Percentiles rank a stretch among this genome's conserved stretches.
These are phyloP conservation scores for Clarkia xantiana DNA, from an alignment of 345 rosid genomes.

Conservation along the genomic window DNA sequence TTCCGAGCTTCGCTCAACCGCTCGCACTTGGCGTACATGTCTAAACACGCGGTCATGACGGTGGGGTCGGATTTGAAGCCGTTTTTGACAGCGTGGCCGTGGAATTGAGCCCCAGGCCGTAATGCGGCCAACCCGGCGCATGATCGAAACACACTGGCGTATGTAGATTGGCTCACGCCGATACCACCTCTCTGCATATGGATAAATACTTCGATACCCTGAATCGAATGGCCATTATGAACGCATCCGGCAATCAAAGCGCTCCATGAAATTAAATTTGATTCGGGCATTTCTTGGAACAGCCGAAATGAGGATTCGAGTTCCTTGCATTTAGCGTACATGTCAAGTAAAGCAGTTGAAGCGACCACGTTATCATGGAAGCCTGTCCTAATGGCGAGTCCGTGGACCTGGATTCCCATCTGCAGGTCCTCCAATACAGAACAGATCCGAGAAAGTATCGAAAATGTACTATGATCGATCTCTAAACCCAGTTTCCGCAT, in stretches of 20 bases:
- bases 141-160: slow-evolving; percentile 73
- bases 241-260: slow-evolving; percentile 70
- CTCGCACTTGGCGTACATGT: slow-evolving; percentile 87
- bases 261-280: slow-evolving; percentile 78
- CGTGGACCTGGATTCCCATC: slow-evolving; percentile 67
- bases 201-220: slow-evolving; percentile 51
- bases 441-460: slow-evolving; percentile 51
- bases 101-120: slow-evolving; percentile 60
- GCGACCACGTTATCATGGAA: slow-evolving; percentile 47
- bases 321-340: slow-evolving; percentile 76
- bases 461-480: slow-evolving; percentile 44
- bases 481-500: slow-evolving; percentile 36
- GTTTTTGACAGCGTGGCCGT: slow-evolving; percentile 63
- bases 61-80: slow-evolving; percentile 44
- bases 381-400: slow-evolving; percentile 36
- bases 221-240: slow-evolving; percentile 36
- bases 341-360: slow-evolving; percentile 72
- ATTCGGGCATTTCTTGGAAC: slow-evolving; percentile 44
- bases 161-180: slow-evolving; percentile 69
- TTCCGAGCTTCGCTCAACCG: slow-evolving; percentile 48
- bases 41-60: slow-evolving; percentile 79
- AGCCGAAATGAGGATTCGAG: slow-evolving; percentile 38
- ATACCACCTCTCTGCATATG: slow-evolving; percentile 43
- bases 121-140: slow-evolving; percentile 48
- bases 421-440: slow-evolving; percentile 25